These are phyloP conservation scores for Tripterygium wilfordii DNA, from an alignment of 177 flowering plant genomes.

Conservation along the genomic window DNA sequence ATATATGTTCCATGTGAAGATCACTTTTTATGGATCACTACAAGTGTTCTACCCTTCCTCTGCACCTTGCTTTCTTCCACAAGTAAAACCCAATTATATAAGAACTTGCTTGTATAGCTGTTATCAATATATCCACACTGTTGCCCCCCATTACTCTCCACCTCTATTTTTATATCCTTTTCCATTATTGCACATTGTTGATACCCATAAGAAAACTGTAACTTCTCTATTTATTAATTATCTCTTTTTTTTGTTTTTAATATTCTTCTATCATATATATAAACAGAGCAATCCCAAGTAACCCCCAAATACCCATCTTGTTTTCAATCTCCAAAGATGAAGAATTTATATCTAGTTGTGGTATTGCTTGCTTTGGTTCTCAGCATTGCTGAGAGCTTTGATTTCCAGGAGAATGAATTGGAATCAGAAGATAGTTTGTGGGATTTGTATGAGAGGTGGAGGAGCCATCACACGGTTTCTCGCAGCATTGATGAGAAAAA, in stretches of 20 bases:
- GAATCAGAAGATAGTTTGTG: slow-evolving; percentile 59
- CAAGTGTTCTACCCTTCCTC: no score
- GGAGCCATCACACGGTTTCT: slow-evolving; percentile 69
- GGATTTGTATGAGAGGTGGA: slow-evolving; percentile 84
- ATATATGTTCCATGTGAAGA: no score
- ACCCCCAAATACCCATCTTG: slow-evolving; percentile 3
- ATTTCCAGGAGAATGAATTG: slow-evolving; percentile 62
- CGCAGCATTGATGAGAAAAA: slow-evolving; percentile 59
- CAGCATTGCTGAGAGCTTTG: slow-evolving; percentile 35
- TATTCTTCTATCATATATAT: slow-evolving; percentile 14
- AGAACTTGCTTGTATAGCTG: neutral
- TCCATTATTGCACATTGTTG: slow-evolving; percentile 12
- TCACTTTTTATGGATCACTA: no score
- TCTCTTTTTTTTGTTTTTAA: slow-evolving; percentile 3
- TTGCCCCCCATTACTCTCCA: slow-evolving; percentile 1
- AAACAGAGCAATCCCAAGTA: slow-evolving; percentile 10
- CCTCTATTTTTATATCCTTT: neutral
- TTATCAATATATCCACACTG: neutral
- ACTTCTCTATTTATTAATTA: slow-evolving; percentile 15
- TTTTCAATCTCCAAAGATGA: slow-evolving; percentile 11
- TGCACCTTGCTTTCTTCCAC: neutral
- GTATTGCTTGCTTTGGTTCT: slow-evolving; percentile 31
- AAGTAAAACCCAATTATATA: neutral
- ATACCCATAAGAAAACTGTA: slow-evolving; percentile 30
- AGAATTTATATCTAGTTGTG: slow-evolving; percentile 24